Evolutionary conservation across 2,329 filamentous ascomycete species (phyloP), one percentile per base, ranked within the genome.

Genomic region (Emericellopsis atlantica): DNA sequence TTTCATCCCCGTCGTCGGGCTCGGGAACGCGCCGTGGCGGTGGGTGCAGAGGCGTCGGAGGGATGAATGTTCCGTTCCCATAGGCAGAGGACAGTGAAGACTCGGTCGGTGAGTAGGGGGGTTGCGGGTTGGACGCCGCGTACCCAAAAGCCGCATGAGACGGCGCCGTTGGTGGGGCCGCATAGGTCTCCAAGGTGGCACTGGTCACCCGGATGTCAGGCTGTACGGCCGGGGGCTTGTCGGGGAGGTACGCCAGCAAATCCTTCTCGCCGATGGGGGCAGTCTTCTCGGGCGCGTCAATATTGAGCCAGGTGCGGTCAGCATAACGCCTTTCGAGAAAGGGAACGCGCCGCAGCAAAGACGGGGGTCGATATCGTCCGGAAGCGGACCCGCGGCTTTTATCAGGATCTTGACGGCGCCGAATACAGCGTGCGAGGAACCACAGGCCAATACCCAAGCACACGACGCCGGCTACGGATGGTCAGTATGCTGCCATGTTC

Each of bases 1-100:
- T 21, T n/a, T 15, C 21, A 34, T 16, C 34, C 16, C 37, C 45
- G 34, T 43, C 42, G 49, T 39, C 40, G 51, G 42, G 43, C 57
- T 47, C 23, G n/a, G 21, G 10, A 11, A n/a, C 14, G 16, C 4
- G 32, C 6, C 15, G 7, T 55, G 58, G 6, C 64, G 63, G 22
- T 72, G 54, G 26, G 74, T 65, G 23, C 10, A 16, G 31, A 14
- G 32, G 34, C 24, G 41, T 36, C 5, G 41, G 41, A 2, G 37
- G 32, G 31, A 79, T 74, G 36, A 78, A 72, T 21, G 41, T 43
- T 7, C 69, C 73, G 49, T 81, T 76, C 15, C 76, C 76, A 45
- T 80, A 80, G 6, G 76, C 76, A 0, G 77, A 81, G 0, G 76
- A 80, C 4, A 81, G 60, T 0, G 76, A 80, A 10, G 37, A 40